Conservation (phyloP, 805 yeast genomes). For the Hanseniaspora opuntiae region DNA sequence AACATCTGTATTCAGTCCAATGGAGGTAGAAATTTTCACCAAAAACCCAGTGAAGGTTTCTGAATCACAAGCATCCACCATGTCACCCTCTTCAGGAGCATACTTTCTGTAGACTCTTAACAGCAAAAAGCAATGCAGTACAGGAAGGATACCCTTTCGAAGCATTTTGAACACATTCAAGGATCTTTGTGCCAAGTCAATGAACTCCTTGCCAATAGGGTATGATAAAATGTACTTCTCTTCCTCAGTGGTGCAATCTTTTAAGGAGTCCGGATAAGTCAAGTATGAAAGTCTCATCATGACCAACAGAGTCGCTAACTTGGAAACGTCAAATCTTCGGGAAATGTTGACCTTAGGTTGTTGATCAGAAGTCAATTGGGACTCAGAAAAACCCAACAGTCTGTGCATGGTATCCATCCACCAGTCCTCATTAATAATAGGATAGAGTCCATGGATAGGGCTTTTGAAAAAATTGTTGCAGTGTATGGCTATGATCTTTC, state of each 20-base stretch:
- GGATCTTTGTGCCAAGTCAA: conserved; percentile 41
- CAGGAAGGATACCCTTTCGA: conserved; percentile 35
- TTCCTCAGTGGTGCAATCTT: conserved; percentile 20
- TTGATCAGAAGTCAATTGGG: conserved; percentile 24
- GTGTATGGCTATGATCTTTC: conserved; percentile 33
- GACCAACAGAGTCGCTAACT: conserved; percentile 34
- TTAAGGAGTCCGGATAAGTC: conserved; percentile 27
- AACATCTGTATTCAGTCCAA: conserved; percentile 50
- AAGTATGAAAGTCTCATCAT: conserved; percentile 33
- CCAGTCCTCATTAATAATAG: conserved; percentile 31
- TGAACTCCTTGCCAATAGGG: conserved; percentile 34
- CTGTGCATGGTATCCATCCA: conserved; percentile 24
- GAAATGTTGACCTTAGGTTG: conserved; percentile 27
- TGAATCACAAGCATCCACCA: conserved; percentile 37
- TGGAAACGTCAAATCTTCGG: conserved; percentile 36
- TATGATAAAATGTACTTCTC: conserved; percentile 31
- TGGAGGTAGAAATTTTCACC: conserved; percentile 41
- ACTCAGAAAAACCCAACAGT: conserved; percentile 10
- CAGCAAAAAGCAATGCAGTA: conserved; percentile 42
- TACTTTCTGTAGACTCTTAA: conserved; percentile 37
- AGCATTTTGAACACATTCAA: conserved; percentile 41
- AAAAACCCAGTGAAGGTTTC: conserved; percentile 37
- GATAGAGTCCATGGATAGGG: conserved; percentile 34
- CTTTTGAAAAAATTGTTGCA: conserved; percentile 32
- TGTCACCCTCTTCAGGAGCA: conserved; percentile 48